Percentiles rank a stretch among this genome's conserved stretches.
These are phyloP conservation scores for Isatis tinctoria DNA, from an alignment of 345 rosid genomes.

Conservation along the genomic window DNA sequence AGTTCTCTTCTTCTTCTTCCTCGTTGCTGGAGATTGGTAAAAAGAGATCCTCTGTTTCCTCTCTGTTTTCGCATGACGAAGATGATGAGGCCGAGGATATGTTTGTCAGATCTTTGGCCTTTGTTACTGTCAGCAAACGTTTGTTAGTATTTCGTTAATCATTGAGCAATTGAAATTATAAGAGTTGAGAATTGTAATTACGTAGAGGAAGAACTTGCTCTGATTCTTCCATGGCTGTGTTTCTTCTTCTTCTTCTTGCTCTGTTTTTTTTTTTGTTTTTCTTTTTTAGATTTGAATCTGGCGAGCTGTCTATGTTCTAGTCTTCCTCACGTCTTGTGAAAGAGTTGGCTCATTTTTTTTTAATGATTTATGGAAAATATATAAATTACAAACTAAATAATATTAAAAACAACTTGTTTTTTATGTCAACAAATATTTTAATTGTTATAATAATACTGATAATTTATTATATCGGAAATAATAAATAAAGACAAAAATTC, in stretches of 20 bases:
- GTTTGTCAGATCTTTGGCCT: not conserved
- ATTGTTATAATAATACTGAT: too few relatives aligned
- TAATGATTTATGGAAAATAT: not conserved
- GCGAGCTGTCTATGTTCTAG: not conserved
- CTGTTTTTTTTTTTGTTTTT: not conserved
- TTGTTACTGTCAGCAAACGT: conserved; percentile 18
- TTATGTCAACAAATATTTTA: not conserved
- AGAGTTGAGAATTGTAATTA: not conserved
- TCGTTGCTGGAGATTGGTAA: conserved; percentile 8
- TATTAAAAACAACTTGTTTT: not conserved
- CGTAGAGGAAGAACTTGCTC: conserved; percentile 34
- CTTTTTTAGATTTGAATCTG: conserved; percentile 3
- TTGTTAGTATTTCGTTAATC: not conserved
- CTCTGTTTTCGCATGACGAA: conserved; percentile 25
- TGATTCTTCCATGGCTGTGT: conserved; percentile 32
- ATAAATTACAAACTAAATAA: not conserved
- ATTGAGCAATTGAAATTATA: not conserved
- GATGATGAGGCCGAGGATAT: conserved; percentile 18
- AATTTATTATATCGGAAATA: too few relatives aligned
- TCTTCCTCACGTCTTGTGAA: conserved; percentile 26
- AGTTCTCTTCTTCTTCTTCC: conserved; percentile 48
- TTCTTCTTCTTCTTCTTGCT: conserved; percentile 17
- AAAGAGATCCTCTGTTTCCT: conserved; percentile 22
- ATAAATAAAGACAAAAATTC: too few relatives aligned
- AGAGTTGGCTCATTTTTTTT: conserved; percentile 9